Percentiles rank a stretch among this genome's conserved stretches.
These are phyloP conservation scores for Penicillium odoratum DNA, from an alignment of 495 filamentous ascomycete genomes.

Conservation along the genomic window DNA sequence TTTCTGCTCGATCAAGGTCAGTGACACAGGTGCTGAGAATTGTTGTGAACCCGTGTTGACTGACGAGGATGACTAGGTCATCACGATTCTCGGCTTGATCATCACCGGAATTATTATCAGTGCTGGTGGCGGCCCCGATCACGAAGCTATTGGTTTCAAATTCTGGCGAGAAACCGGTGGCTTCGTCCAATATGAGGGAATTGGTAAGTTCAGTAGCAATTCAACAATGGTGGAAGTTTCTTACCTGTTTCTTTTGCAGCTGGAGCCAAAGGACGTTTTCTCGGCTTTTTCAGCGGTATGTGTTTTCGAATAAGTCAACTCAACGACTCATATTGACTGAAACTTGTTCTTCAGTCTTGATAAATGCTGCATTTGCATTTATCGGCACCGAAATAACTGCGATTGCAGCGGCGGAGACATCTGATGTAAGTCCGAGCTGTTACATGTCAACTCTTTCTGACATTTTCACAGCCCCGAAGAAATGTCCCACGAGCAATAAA, in stretches of 20 bases:
- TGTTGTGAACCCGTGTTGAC: background rate
- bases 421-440: conserved; percentile 4
- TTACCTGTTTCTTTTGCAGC: conserved; percentile 1
- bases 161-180: conserved; percentile 28
- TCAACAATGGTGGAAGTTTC: background rate
- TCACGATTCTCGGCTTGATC: conserved; percentile 29
- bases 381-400: conserved; percentile 19
- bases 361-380: conserved; percentile 22
- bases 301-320: background rate
- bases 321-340: background rate
- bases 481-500: conserved; percentile 26
- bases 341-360: conserved; percentile 1
- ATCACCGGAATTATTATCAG: conserved; percentile 26
- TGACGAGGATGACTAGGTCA: conserved; percentile 10
- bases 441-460: background rate
- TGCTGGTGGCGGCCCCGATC: conserved; percentile 40
- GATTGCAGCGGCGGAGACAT: conserved; percentile 17
- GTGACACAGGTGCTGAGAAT: no score
- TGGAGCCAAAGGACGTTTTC: conserved; percentile 21
- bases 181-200: conserved; percentile 23
- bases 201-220: conserved; percentile 8
- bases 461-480: conserved; percentile 15
- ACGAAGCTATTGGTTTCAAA: conserved; percentile 31
- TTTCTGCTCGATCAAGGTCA: conserved; percentile 26
- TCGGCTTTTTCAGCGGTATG: conserved; percentile 21